Percentiles rank a stretch among this genome's conserved stretches.
phyloP scores from a whole-genome alignment of 345 rosid species.

The Populus davidiana region DNA sequence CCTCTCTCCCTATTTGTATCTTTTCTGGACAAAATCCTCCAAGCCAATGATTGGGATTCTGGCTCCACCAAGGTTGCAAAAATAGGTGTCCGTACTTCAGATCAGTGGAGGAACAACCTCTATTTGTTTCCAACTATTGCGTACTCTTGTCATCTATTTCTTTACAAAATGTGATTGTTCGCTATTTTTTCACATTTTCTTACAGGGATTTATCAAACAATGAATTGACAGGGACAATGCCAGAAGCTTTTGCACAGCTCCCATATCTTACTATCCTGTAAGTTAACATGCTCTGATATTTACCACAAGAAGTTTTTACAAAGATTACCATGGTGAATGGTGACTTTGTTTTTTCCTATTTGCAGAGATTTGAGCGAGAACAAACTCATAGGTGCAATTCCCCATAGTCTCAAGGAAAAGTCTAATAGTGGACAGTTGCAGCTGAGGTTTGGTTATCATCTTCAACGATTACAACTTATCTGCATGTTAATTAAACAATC shows the following conservation, averaged over 20 bases:
- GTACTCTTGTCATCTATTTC: not conserved
- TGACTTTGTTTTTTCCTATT: not conserved
- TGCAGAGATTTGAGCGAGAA: conserved; percentile 10
- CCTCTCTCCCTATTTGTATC: too few relatives aligned
- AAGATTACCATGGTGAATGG: not conserved
- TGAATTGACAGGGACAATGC: conserved; percentile 3
- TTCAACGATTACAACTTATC: too few relatives aligned
- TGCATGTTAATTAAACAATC: too few relatives aligned
- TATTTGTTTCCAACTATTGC: not conserved
- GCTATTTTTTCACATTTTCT: not conserved
- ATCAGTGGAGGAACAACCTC: too few relatives aligned
- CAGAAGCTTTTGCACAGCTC: not conserved
- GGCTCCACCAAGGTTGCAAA: too few relatives aligned
- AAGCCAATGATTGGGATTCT: too few relatives aligned
- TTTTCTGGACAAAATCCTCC: too few relatives aligned
- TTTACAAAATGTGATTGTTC: not conserved
- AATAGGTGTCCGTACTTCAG: too few relatives aligned
- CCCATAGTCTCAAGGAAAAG: not conserved
- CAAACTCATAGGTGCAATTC: conserved; percentile 4
- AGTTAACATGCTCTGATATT: not conserved
- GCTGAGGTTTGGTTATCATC: conserved; percentile 1
- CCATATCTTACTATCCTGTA: conserved; percentile 1
- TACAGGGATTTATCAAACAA: conserved; percentile 16
- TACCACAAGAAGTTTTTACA: not conserved
- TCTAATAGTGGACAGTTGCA: not conserved